A percentile compares a stretch with the other conserved stretches of the same genome.
Conservation (phyloP, 2,329 filamentous ascomycete species). For the Helotiales sp. region DNA sequence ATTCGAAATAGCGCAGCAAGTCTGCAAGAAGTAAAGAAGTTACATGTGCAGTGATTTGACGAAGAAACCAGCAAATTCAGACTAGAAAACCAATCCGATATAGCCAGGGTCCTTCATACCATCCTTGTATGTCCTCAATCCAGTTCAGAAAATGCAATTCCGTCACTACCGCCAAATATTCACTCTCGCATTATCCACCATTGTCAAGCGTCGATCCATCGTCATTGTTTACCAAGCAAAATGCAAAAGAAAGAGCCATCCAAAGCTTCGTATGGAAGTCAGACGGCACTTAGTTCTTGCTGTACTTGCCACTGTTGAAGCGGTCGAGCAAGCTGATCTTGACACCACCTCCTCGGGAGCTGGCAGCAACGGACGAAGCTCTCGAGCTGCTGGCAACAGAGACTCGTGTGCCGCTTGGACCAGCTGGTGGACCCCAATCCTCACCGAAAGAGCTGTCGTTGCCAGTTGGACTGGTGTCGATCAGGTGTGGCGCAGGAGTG, state of each 20-base stretch:
- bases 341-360: not conserved
- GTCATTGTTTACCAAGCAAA: not conserved
- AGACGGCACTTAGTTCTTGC: not conserved
- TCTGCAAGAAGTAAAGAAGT: too few species aligned
- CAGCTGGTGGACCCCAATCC: conserved; percentile 35
- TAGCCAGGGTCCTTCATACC: not conserved
- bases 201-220: not conserved
- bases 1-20: conserved; percentile 1
- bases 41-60: not conserved
- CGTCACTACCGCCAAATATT: not conserved
- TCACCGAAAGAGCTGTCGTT: conserved; percentile 41
- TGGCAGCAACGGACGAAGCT: conserved; percentile 1
- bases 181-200: not conserved
- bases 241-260: not conserved
- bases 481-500: conserved; percentile 29
- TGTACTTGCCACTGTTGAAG: conserved; percentile 9
- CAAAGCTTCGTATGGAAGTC: not conserved
- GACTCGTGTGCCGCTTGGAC: not conserved
- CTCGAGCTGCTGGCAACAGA: not conserved
- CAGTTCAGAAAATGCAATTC: not conserved
- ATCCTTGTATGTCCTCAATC: not conserved
- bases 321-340: conserved; percentile 5
- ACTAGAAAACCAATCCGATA: not conserved
- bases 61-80: not conserved
- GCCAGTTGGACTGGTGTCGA: conserved; percentile 37